Base-by-base conservation (phyloP, 2,329 filamentous ascomycete genomes). In the Aurifilum marmelostoma region DNA sequence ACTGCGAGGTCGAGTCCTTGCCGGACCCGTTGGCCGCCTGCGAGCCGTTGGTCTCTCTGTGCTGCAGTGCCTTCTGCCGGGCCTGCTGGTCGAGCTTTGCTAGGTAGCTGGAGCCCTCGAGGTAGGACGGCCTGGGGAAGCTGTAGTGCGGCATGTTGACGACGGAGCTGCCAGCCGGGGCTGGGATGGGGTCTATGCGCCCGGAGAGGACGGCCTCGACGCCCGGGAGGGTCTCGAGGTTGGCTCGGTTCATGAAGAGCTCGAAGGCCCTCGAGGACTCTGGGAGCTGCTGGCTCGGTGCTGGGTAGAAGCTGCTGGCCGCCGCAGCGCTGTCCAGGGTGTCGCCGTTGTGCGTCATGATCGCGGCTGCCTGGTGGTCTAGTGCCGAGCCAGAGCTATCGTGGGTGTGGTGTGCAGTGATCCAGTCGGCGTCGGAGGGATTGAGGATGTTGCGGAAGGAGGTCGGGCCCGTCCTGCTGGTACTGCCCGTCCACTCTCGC, bases 121-220 rank as follows among this genome's bases (percentile, higher is more conserved):
- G 86, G 80, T 97, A 97, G 6, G 93, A 94, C 0, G 95, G 95
- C 14, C 90, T 86, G 79, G 97, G 94, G 83, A 95, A 95, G 69
- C 79, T 75, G 69, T 84, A 78, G 72, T 77, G 73, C 1, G 43
- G 6, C 16, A 6, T 7, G 66, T 65, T 74, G 71, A 21, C 75
- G 72, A 58, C 54, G 72, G 72, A 60, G 75, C 71, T 59, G 67
- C 37, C 39, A 24, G n/a, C n/a, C n/a, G 41, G 12, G 4, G 60
- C n/a, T 18, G 27, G 27, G 39, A 32, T 5, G 1, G 73, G 41
- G 60, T 69, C 58, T 24, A 59, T n/a, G 18, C 67, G 65, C n/a
- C 67, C 70, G 56, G 56, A 27, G 56, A 72, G 63, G 24, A 69
- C 24, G 11, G 73, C 67, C 21, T 76, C 73, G 62, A 73, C 73